Evolutionary conservation across 1,284 basidiomycete species (phyloP), one percentile per base, ranked within the genome.

Genomic region (Phylloboletellus chloephorus): DNA sequence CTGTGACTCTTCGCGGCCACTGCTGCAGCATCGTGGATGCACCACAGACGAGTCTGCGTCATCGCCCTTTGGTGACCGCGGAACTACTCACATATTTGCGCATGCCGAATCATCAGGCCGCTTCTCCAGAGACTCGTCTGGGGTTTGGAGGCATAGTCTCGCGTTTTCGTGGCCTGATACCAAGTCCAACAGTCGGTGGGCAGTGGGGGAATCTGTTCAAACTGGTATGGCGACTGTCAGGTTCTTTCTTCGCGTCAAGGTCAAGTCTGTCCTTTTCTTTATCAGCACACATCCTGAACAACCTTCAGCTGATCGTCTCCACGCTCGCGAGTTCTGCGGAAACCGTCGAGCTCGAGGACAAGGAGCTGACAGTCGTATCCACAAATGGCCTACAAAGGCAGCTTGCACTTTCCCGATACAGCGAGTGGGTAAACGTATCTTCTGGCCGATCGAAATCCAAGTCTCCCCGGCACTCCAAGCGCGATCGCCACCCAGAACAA

Each of bases 201-300:
- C 82, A 7, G 72, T 84, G 44, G 85, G 85, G 12, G 84, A 88
- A 65, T 82, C 81, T 15, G 73, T 85, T 51, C 68, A 74, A 49
- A 81, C 80, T 30, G 71, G 76, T 33, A 58, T 84, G 48, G 78
- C 74, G n/a, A 72, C 75, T 31, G 73, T 88, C 36, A 74, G 72
- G 52, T 88, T 84, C 61, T 79, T 79, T 57, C 67, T 82, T 50
- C 75, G 78, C 33, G 70, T 78, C 47, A 85, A 82, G 73, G 83
- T 82, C 49, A 52, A 55, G 39, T 19, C 32, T 28, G 32, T 44
- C 22, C 46, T 35, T 32, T 19, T 32, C 15, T 42, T 45, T 33
- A 25, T 32, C 39, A 13, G 31, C 17, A 21, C 33, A 10, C 31
- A 17, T 39, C 21, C 42, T 53, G 16, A 58, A 22, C 20, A 30